A percentile compares a stretch with the other conserved stretches of the same genome.
Conservation (phyloP, 2,329 filamentous ascomycete species). For the Colletotrichum falcatum region DNA sequence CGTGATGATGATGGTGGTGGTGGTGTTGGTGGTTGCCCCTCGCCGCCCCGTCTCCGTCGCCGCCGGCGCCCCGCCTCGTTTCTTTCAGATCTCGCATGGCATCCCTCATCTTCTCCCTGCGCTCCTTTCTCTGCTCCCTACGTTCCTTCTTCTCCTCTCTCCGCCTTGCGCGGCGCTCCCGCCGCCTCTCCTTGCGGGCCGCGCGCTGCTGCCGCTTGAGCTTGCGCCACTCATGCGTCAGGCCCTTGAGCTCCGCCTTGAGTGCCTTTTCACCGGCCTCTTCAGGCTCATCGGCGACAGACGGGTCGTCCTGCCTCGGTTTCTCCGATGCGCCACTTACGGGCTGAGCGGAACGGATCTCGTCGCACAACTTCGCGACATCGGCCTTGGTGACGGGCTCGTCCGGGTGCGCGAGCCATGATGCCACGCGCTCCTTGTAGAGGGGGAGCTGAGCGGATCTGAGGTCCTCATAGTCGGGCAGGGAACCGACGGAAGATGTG, state of each 20-base stretch:
- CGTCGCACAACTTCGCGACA: slow-evolving; percentile 46
- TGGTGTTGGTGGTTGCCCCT: slow-evolving; percentile 13
- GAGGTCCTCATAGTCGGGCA: slow-evolving; percentile 66
- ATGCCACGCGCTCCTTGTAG: slow-evolving; percentile 56
- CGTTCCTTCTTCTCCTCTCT: slow-evolving; percentile 46
- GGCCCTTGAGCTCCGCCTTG: slow-evolving; percentile 56
- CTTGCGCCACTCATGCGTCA: slow-evolving; percentile 59
- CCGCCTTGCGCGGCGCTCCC: slow-evolving; percentile 47
- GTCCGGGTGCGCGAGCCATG: slow-evolving; percentile 64
- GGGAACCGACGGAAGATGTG: slow-evolving; percentile 60
- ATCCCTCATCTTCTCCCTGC: slow-evolving; percentile 48
- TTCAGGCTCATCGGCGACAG: neutral
- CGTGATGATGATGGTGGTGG: slow-evolving; percentile 19
- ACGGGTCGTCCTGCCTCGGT: neutral
- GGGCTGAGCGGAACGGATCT: slow-evolving; percentile 10
- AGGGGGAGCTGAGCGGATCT: slow-evolving; percentile 61
- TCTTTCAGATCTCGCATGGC: slow-evolving; percentile 48
- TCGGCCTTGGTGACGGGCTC: slow-evolving; percentile 60
- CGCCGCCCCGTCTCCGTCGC: slow-evolving; percentile 3
- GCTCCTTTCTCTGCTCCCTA: slow-evolving; percentile 50
- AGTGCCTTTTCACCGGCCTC: slow-evolving; percentile 53
- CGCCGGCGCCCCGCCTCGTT: slow-evolving; percentile 43
- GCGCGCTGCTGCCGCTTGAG: slow-evolving; percentile 48
- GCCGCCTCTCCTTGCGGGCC: slow-evolving; percentile 45
- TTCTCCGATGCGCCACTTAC: slow-evolving; percentile 14